Evolutionary conservation across 106 monocot species (phyloP), one percentile per base, ranked within the genome.

Genomic region (Acorus calamus): DNA sequence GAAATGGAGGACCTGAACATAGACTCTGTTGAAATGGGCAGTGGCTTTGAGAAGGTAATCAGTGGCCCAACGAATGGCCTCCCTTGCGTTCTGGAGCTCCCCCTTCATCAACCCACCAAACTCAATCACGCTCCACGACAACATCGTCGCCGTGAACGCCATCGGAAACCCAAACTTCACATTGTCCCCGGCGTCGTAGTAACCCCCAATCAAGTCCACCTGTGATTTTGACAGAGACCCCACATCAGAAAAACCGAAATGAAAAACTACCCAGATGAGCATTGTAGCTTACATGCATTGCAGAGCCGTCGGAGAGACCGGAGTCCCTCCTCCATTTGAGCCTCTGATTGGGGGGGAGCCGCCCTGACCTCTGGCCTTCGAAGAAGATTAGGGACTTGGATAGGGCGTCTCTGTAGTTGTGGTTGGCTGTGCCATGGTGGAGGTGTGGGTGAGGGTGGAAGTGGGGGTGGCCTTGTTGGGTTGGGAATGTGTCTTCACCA

Each of bases 31-130:
- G 9, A 78, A 78, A 7, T 47, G 54, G n/a, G 68, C 62, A 8
- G 75, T 76, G 10, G 88, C 77, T 53, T 81, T 84, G 76, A 88
- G 88, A 52, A 88, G 88, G 78, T 84, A 88, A 55, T 88, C 88
- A 2, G 84, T 71, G 46, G 47, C 84, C 88, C 88, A 88, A 5
- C 73, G 67, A 4, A 84, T 49, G 3, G 88, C 88, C 13, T 60
- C 71, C n/a, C 59, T 66, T 2, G 83, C 80, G 42, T 77, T 51
- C 51, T n/a, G 6, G 3, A 80, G 51, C 45, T 80, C 71, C 0
- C 9, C 52, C 5, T 14, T 28, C 74, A 83, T 77, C 49, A 67
- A 44, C 44, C 53, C 73, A 2, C 83, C 80, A 28, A 74, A 75
- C 74, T 83, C 87, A 0, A 87, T 43, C 57, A 87, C 77, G 11